phyloP scores from a whole-genome alignment of 306 rosid species.

The Lathyrus oleraceus region DNA sequence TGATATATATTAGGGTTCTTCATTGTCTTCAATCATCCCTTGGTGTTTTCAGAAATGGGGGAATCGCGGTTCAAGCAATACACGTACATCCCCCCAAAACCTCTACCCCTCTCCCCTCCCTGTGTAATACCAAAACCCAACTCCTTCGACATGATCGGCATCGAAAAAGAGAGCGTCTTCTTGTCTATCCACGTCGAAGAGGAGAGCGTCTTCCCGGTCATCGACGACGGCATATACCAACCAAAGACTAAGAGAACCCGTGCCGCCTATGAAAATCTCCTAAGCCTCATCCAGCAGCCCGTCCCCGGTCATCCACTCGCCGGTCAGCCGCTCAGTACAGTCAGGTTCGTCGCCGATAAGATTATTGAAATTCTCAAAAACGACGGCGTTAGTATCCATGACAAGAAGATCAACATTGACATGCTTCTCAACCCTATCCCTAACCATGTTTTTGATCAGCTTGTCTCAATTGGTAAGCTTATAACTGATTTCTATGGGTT shows the following conservation, averaged over 20 bases:
- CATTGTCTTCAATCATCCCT: too few species aligned
- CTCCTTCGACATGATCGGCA: too few species aligned
- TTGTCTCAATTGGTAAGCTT: conserved; percentile 68
- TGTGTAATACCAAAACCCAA: too few species aligned
- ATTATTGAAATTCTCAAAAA: conserved; percentile 75
- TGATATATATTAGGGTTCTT: too few species aligned
- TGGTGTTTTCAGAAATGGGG: too few species aligned
- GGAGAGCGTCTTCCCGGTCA: conserved; percentile 63
- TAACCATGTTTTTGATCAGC: conserved; percentile 52
- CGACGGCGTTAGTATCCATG: conserved; percentile 54
- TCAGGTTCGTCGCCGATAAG: conserved; percentile 82
- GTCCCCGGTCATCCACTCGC: conserved; percentile 50
- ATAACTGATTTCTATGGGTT: conserved; percentile 67
- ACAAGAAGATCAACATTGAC: conserved; percentile 83
- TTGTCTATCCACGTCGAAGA: conserved; percentile 22
- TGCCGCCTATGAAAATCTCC: conserved; percentile 87
- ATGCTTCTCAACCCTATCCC: conserved; percentile 68
- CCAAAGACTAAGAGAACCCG: conserved; percentile 87
- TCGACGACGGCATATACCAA: conserved; percentile 82
- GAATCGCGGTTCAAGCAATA: too few species aligned
- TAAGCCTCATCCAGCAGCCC: conserved; percentile 66
- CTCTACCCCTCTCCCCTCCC: too few species aligned
- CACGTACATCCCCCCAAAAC: too few species aligned
- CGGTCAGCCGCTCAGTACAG: conserved; percentile 74
- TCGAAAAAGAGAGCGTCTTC: too few species aligned